Base-by-base conservation (phyloP, 2,329 filamentous ascomycete species). In the Colletotrichum tropicicola region DNA sequence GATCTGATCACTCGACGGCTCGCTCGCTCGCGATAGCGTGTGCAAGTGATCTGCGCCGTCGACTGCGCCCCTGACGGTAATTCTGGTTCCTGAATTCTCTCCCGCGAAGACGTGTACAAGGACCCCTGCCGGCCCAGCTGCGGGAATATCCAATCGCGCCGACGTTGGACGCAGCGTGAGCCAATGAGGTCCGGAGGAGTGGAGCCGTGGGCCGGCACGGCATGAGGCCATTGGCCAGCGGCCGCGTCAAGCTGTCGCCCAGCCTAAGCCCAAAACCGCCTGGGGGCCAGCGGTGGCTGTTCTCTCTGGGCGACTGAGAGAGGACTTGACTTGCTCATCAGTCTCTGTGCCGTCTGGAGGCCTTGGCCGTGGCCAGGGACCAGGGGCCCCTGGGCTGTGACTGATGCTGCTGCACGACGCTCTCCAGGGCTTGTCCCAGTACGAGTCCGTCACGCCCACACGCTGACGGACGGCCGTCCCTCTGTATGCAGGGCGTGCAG, bases 11-110 rank as follows among this genome's bases (percentile, higher is more conserved):
- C 58, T 54, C 54, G n/a, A n/a, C n/a, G n/a, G n/a, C n/a, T n/a
- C n/a, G 15, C 8, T n/a, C 25, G 56, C 30, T 55, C 17, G 27
- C 43, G 12, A 63, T 39, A 28, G n/a, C 27, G 27, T 41, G 63
- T 64, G 64, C 59, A 7, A 5, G 43, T 35, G 63, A 58, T 66
- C 63, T 52, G 39, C 59, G 28, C 52, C 44, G 41, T 48, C 45
- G 43, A 63, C 63, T 66, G 52, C 59, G 63, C 63, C 63, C 52
- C 63, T 64, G 59, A 63, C 59, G 59, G 41, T 64, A 44, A 48
- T 41, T 57, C 52, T 64, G 52, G 63, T 66, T 66, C 61, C 61
- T 56, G 61, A 23, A 54, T 65, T 45, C 57, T 51, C 30, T 19
- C 30, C 28, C 23, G 30, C 43, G 57, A 55, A 39, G 28, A 41